Percentiles rank a stretch among this genome's conserved stretches.
Conservation (phyloP, 2,329 filamentous ascomycete genomes). For the Colletotrichum gloeosporioides region DNA sequence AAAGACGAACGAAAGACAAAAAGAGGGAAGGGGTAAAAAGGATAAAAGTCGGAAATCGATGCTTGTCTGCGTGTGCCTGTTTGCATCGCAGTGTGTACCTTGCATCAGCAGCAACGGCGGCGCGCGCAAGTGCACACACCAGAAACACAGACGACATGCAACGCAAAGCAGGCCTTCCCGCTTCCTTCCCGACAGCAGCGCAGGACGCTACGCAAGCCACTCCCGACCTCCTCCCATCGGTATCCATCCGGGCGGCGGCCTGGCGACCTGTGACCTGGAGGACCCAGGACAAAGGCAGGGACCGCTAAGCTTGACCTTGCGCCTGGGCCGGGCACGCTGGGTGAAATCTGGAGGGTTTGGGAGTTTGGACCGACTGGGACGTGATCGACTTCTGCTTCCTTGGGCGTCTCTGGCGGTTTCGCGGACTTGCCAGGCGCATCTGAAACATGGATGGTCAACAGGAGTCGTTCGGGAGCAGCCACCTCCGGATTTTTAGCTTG, state of each 20-base stretch:
- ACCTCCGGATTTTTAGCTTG: slow-evolving; percentile 31
- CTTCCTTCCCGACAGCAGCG: slow-evolving; percentile 1
- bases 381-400: slow-evolving; percentile 22
- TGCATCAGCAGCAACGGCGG: background rate
- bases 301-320: slow-evolving; percentile 14
- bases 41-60: slow-evolving; percentile 10
- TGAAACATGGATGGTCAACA: slow-evolving; percentile 22
- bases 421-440: slow-evolving; percentile 19
- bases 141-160: slow-evolving; percentile 20
- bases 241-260: background rate
- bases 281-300: background rate
- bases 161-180: slow-evolving; percentile 19
- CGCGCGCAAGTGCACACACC: slow-evolving; percentile 13
- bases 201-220: slow-evolving; percentile 13
- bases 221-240: background rate
- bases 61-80: background rate
- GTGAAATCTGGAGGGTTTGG: slow-evolving; percentile 22
- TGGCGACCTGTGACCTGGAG: background rate
- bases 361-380: slow-evolving; percentile 31
- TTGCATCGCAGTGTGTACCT: background rate
- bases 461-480: slow-evolving; percentile 32
- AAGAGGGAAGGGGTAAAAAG: background rate
- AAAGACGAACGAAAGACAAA: background rate
- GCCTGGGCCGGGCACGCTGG: slow-evolving; percentile 16
- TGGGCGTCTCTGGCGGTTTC: slow-evolving; percentile 19